These are phyloP conservation scores for Leccinum disarticulatum DNA, from an alignment of 768 basidiomycete species.

Conservation along the genomic window DNA sequence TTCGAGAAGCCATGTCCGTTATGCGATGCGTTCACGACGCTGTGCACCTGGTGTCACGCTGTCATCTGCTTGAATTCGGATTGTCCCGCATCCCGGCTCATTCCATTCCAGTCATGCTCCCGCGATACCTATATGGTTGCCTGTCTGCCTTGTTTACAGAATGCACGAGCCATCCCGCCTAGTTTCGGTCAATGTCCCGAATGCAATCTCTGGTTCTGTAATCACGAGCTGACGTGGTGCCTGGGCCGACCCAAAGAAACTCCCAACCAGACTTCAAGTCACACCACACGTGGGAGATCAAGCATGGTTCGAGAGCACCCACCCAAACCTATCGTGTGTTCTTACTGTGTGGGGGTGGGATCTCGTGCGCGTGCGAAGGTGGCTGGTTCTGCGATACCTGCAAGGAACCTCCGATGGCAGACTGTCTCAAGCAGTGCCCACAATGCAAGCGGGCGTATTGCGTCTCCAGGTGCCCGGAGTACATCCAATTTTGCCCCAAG, in stretches of 20 bases:
- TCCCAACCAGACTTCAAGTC: not conserved
- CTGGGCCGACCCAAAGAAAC: conserved; percentile 18
- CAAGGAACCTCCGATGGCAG: conserved; percentile 1
- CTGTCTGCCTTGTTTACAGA: too few relatives aligned
- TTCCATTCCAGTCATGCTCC: too few relatives aligned
- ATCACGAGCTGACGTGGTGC: conserved; percentile 22
- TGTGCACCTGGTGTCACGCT: not conserved
- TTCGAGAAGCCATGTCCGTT: conserved; percentile 10
- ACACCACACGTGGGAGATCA: not conserved
- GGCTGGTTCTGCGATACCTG: conserved; percentile 26
- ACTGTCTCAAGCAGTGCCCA: conserved; percentile 16
- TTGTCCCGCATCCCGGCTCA: too few relatives aligned
- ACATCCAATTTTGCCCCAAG: conserved; percentile 21
- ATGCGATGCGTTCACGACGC: conserved; percentile 6
- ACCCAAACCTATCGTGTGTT: conserved; percentile 12
- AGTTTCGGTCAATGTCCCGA: too few relatives aligned
- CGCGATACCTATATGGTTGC: too few relatives aligned
- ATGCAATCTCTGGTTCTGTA: not conserved
- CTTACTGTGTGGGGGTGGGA: conserved; percentile 14
- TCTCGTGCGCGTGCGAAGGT: conserved; percentile 21
- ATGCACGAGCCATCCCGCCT: too few relatives aligned
- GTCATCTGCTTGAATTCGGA: conserved; percentile 18
- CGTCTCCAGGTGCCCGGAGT: conserved; percentile 13
- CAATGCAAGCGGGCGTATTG: conserved; percentile 21
- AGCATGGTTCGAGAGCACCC: conserved; percentile 14